Evolutionary conservation across 495 filamentous ascomycete genomes (phyloP).

Genomic region (Rhypophila decipiens): DNA sequence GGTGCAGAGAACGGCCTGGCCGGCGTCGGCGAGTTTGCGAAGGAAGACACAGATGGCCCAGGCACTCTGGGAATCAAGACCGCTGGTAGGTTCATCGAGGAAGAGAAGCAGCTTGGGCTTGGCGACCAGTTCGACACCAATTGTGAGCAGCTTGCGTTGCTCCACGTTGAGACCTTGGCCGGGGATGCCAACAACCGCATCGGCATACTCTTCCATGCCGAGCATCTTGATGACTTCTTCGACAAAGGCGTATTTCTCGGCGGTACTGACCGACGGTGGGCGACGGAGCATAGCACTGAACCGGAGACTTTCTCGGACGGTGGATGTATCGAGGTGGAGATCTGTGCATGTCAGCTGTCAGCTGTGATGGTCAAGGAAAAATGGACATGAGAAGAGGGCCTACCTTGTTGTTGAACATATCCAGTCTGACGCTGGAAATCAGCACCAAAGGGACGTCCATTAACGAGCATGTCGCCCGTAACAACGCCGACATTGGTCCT

Average conservation of each 20-base stretch:
- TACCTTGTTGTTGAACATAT: conserved; percentile 85
- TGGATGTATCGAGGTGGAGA: conserved; percentile 71
- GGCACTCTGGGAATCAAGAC: conserved; percentile 78
- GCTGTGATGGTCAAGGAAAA: background rate
- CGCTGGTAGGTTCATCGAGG: conserved; percentile 72
- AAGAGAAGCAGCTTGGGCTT: conserved; percentile 74
- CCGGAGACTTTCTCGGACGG: conserved; percentile 70
- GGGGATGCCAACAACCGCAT: conserved; percentile 77
- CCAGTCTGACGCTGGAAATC: conserved; percentile 80
- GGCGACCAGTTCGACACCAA: conserved; percentile 86
- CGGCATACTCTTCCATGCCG: conserved; percentile 73
- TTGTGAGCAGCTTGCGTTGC: conserved; percentile 63
- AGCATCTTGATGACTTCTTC: conserved; percentile 84
- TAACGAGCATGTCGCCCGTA: conserved; percentile 68
- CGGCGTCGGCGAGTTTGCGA: conserved; percentile 69
- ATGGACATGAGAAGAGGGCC: conserved; percentile 12
- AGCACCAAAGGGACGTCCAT: conserved; percentile 58
- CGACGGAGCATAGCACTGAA: conserved; percentile 80
- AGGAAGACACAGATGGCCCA: conserved; percentile 79
- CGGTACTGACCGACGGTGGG: conserved; percentile 52
- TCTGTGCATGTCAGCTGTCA: conserved; percentile 34
- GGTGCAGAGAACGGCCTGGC: conserved; percentile 66
- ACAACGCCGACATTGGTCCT: conserved; percentile 65
- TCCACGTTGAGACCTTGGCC: conserved; percentile 53
- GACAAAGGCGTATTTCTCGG: conserved; percentile 76